Base-by-base conservation (phyloP, 352 stramenopile species). In the Phytophthora tentaculata region DNA sequence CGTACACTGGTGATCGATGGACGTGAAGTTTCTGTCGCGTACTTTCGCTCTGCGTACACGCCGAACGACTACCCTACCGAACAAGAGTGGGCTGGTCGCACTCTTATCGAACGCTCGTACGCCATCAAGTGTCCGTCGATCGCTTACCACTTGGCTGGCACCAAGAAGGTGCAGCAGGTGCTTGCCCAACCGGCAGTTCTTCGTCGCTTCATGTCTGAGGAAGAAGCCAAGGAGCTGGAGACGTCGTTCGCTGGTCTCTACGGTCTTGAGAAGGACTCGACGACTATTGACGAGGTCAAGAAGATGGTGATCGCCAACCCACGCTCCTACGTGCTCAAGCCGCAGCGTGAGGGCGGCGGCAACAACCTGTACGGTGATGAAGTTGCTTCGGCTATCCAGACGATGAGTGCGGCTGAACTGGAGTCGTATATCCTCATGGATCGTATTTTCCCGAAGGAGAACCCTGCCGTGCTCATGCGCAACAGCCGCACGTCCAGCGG, bases 91-190 rank as follows among this genome's bases (percentile, higher is more conserved):
- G 58, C 87, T 19, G 96, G 81, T 4, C 88, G 97, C 16, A 84
- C 81, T 56, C 66, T 87, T 10, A 84, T 99, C 22, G 97, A 99
- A 80, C 73, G 80, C 7, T 97, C 94, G 53, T 85, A 78, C 45
- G 95, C 96, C 13, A 97, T 98, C 71, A 99, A 99, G 79, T 99
- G 96, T 51, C 97, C 97, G 28, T 95, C 86, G 43, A 91, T 99
- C 44, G 88, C 92, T 41, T 99, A 99, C 73, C 97, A 99, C 66
- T 83, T 99, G 50, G 93, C 95, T 5, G 97, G 97, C 51, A 98
- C 96, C 19, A 99, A 99, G 81, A 99, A 99, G 73, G 94, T 99
- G 26, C 97, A 99, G 77, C 97, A 99, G 71, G 93, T 95, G 62
- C 80, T 99, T 35, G 94, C 95, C 13, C 74, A 86, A 13, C 81